Evolutionary conservation across 805 yeast species (phyloP), one percentile per base, ranked within the genome.

Genomic region (Candida tallmaniae): DNA sequence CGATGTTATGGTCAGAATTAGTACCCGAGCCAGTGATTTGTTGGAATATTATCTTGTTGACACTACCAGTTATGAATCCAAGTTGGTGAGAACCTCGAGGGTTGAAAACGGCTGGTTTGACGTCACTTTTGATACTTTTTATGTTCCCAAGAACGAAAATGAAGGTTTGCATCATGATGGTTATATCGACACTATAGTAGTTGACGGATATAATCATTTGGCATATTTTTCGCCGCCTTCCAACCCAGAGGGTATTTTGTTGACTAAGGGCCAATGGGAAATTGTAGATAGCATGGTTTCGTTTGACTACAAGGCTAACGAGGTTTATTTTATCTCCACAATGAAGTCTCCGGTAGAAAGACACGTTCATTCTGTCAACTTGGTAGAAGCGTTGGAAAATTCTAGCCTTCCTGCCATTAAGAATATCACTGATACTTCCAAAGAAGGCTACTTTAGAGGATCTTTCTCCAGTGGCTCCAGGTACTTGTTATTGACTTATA

Each of bases 211-310:
- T 52, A 75, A 73, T 41, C 98, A 93, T 56, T 65, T 93, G 42
- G 97, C 88, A 0, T 89, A 83, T 56, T 93, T 78, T 53, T 65
- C 84, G 2, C 93, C 95, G 4, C 76, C 87, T 2, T 50, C 58
- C 4, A 51, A 70, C 22, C 47, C 59, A 0, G 49, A 54, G 3
- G 78, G 78, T 1, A 65, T 70, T 17, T 55, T 80, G 4, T 54
- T 82, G 15, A 69, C 95, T 5, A 38, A 46, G 1, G 98, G 98
- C 5, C 60, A 72, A 1, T 93, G 96, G 95, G 98, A 93, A 56
- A 95, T 93, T n/a, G 83, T 75, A 18, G 73, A 45, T 29, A 60
- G 72, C 6, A 89, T 86, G 2, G 78, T 83, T 2, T 63, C 80
- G 2, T 78, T 64, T 48, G 78, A 78, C 39, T 47, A 55, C 25